Evolutionary conservation across 768 basidiomycete species (phyloP).

Genomic region (Tylopilus felleus): DNA sequence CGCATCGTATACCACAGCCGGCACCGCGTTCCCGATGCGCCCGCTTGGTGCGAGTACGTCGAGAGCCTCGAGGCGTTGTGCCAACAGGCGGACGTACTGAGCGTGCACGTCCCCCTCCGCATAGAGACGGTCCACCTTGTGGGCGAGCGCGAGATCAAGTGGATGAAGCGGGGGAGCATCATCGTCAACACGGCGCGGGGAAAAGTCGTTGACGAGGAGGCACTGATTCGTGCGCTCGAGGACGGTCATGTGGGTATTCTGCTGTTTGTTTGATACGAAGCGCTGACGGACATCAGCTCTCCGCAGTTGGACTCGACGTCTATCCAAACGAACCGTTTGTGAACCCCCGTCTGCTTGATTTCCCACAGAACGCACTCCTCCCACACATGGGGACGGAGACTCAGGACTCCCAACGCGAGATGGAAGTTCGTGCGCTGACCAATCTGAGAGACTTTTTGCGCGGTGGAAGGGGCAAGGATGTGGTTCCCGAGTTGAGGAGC

Average conservation of each 20-base stretch:
- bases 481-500: conserved; percentile 53
- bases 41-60: conserved; percentile 77
- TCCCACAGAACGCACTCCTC: conserved; percentile 78
- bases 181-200: conserved; percentile 89
- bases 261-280: background rate
- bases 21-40: conserved; percentile 50
- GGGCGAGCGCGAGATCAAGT: conserved; percentile 69
- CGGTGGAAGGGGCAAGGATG: conserved; percentile 59
- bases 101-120: conserved; percentile 79
- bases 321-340: conserved; percentile 82
- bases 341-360: conserved; percentile 74
- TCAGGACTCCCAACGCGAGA: conserved; percentile 71
- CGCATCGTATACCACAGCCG: conserved; percentile 80
- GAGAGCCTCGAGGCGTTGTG: conserved; percentile 63
- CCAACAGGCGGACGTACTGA: conserved; percentile 73
- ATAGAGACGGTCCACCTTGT: conserved; percentile 69
- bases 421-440: conserved; percentile 82
- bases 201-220: conserved; percentile 83
- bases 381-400: conserved; percentile 94
- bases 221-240: conserved; percentile 79
- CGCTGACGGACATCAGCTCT: conserved; percentile 23
- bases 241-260: conserved; percentile 66
- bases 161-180: conserved; percentile 72
- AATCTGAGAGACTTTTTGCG: conserved; percentile 72
- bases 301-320: conserved; percentile 75